Percentiles rank a stretch among this genome's conserved stretches.
These are phyloP conservation scores for Penicillium digitatum DNA, from an alignment of 2,329 filamentous ascomycete species.

Conservation along the genomic window DNA sequence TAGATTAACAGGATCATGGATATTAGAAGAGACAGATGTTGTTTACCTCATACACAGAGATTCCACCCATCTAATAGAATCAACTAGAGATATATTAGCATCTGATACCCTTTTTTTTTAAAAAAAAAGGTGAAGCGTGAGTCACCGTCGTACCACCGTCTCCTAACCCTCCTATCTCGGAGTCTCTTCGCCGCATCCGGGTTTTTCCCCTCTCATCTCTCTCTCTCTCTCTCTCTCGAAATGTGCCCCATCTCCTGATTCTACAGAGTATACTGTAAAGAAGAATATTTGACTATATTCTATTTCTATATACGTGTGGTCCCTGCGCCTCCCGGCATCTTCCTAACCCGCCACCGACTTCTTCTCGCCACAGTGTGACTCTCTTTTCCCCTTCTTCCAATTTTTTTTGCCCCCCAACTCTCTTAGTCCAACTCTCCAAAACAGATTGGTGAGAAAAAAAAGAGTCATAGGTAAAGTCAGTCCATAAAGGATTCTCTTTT, in stretches of 20 bases:
- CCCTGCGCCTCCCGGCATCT: slow-evolving; percentile 7
- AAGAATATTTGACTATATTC: slow-evolving; percentile 11
- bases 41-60: not conserved
- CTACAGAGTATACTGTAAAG: not conserved
- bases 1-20: not conserved
- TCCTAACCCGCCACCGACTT: slow-evolving; percentile 15
- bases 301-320: slow-evolving; percentile 5
- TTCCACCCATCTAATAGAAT: not conserved
- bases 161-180: slow-evolving; percentile 8
- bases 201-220: slow-evolving; percentile 1
- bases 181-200: slow-evolving; percentile 9
- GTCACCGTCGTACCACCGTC: slow-evolving; percentile 8
- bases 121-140: not conserved
- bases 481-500: slow-evolving; percentile 9
- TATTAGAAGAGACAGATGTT: too few species aligned
- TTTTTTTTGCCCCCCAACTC: slow-evolving; percentile 14
- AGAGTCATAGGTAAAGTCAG: slow-evolving; percentile 16
- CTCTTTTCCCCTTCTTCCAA: slow-evolving; percentile 2
- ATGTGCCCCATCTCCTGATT: slow-evolving; percentile 1
- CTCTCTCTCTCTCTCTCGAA: not conserved
- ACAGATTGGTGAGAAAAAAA: not conserved
- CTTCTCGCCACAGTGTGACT: slow-evolving; percentile 16
- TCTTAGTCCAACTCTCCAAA: slow-evolving; percentile 10
- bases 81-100: not conserved
- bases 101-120: not conserved